These are phyloP conservation scores for Arctium lappa DNA, from an alignment of 129 eudicot genomes.

Conservation along the genomic window DNA sequence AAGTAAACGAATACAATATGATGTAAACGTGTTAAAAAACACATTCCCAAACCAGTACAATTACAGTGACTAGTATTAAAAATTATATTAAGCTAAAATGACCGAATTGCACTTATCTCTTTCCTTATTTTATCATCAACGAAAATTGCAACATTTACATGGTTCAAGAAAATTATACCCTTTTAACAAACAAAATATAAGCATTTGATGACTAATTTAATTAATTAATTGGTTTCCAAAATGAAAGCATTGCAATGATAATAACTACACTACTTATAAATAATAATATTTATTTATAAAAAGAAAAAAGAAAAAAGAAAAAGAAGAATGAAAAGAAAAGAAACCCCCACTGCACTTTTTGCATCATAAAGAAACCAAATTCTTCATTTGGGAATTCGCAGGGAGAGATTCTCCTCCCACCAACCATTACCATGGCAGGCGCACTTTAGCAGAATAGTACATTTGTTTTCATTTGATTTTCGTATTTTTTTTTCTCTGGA, in stretches of 20 bases:
- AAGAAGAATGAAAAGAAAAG: too few species aligned
- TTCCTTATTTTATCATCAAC: not conserved
- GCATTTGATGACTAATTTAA: too few species aligned
- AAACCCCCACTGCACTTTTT: not conserved
- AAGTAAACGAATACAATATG: not conserved
- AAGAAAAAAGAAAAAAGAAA: not conserved
- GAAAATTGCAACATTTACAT: too few species aligned
- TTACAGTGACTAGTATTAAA: not conserved
- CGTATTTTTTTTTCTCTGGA: not conserved
- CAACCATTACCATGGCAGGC: constrained; percentile 33
- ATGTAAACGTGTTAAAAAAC: not conserved
- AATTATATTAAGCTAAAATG: not conserved
- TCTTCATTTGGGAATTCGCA: constrained; percentile 14
- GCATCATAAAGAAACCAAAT: constrained; percentile 20
- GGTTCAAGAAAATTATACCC: too few species aligned
- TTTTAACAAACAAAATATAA: not conserved
- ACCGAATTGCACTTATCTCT: not conserved
- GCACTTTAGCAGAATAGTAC: constrained; percentile 23
- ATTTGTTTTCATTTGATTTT: not conserved
- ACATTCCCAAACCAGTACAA: not conserved
- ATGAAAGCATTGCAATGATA: not conserved
- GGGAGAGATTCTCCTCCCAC: constrained; percentile 19
- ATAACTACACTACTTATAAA: too few species aligned
- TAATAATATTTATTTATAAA: too few species aligned
- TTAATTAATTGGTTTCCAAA: not conserved